A percentile compares a stretch with the other conserved stretches of the same genome.
Evolutionary conservation across 495 filamentous ascomycete species (phyloP).

Genomic region (Lasiosphaeria ovina): DNA sequence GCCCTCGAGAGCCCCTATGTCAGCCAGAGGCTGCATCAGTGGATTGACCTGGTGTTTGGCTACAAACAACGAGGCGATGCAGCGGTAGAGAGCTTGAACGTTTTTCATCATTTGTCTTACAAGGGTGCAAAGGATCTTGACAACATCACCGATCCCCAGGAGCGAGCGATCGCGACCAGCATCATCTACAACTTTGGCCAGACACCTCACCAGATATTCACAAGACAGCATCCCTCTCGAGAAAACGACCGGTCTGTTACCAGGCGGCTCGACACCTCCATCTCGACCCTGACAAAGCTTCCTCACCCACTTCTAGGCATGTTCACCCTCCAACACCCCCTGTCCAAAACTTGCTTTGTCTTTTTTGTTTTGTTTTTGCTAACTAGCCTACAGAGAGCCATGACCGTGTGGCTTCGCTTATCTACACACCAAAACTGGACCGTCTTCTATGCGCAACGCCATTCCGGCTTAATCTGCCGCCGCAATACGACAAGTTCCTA

Average conservation of each 20-base stretch:
- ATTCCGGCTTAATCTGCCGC: slow-evolving; percentile 82
- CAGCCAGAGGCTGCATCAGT: slow-evolving; percentile 83
- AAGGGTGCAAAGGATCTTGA: slow-evolving; percentile 91
- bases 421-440: slow-evolving; percentile 76
- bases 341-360: too few species aligned
- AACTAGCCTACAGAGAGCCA: slow-evolving; percentile 56
- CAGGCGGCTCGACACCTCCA: slow-evolving; percentile 72
- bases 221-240: slow-evolving; percentile 67
- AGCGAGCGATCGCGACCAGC: slow-evolving; percentile 80
- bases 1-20: slow-evolving; percentile 94
- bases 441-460: slow-evolving; percentile 80
- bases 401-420: slow-evolving; percentile 75
- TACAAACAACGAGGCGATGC: slow-evolving; percentile 93
- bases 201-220: slow-evolving; percentile 92
- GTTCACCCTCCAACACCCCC: background rate
- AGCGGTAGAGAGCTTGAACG: slow-evolving; percentile 86
- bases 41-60: slow-evolving; percentile 96
- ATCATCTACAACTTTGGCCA: slow-evolving; percentile 99
- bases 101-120: slow-evolving; percentile 94
- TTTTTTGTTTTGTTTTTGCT: slow-evolving; percentile 9
- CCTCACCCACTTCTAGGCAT: slow-evolving; percentile 73
- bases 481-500: slow-evolving; percentile 82
- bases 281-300: slow-evolving; percentile 72
- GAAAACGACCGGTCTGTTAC: slow-evolving; percentile 63
- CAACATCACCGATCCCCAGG: slow-evolving; percentile 81